These are phyloP conservation scores for Verticillium alfalfae DNA, from an alignment of 2,329 filamentous ascomycete species.

Conservation along the genomic window DNA sequence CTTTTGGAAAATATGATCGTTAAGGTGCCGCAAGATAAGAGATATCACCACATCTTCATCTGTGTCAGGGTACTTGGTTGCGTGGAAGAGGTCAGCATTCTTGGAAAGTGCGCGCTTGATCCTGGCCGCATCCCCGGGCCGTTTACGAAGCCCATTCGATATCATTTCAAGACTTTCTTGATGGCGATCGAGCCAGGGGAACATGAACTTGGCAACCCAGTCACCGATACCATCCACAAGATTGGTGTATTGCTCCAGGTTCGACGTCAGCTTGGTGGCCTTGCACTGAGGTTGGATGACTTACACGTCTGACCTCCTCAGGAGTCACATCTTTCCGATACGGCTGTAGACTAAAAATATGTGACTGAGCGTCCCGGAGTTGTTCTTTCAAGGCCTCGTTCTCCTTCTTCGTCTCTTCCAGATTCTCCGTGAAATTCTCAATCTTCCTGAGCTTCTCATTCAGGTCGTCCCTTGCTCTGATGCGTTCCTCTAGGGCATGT, in stretches of 20 bases:
- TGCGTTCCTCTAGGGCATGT: neutral
- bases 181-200: constrained; percentile 20
- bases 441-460: constrained; percentile 17
- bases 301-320: constrained; percentile 28
- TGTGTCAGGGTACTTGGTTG: constrained; percentile 25
- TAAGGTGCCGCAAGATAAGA: constrained; percentile 26
- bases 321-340: constrained; percentile 30
- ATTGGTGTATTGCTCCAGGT: constrained; percentile 25
- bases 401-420: constrained; percentile 18
- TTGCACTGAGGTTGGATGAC: neutral
- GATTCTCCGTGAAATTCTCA: constrained; percentile 12
- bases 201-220: constrained; percentile 29
- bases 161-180: constrained; percentile 16
- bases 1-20: constrained; percentile 27
- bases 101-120: constrained; percentile 19
- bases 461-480: constrained; percentile 8
- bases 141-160: constrained; percentile 13
- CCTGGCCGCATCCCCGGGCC: constrained; percentile 16
- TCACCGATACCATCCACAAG: constrained; percentile 25
- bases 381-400: constrained; percentile 21
- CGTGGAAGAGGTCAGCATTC: constrained; percentile 25
- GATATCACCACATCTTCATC: constrained; percentile 29
- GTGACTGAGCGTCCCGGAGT: constrained; percentile 27
- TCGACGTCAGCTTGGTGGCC: constrained; percentile 6
- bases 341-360: constrained; percentile 34